Percentiles rank a stretch among this genome's conserved stretches.
phyloP scores from a whole-genome alignment of 1,284 basidiomycete genomes.

The Golubevia sp. region DNA sequence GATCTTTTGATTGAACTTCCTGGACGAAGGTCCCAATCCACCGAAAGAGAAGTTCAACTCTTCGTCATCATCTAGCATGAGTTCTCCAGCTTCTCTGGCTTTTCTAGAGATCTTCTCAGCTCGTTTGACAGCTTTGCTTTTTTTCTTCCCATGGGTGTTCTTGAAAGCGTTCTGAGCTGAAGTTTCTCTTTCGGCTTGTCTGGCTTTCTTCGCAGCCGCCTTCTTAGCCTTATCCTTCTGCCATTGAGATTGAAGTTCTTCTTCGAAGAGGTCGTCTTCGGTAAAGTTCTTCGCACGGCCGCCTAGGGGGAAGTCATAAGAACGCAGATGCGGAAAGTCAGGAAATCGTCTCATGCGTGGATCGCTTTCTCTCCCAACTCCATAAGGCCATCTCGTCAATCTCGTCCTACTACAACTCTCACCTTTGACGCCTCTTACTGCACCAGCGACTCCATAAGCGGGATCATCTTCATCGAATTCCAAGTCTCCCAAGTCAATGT shows the following conservation, averaged over 20 bases:
- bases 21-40: too few relatives aligned
- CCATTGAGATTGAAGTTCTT: constrained; percentile 48
- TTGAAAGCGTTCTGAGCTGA: constrained; percentile 49
- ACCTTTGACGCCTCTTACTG: too few relatives aligned
- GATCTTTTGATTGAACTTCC: too few relatives aligned
- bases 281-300: constrained; percentile 26
- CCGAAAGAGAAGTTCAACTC: not conserved
- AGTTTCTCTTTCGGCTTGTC: constrained; percentile 29
- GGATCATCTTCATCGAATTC: constrained; percentile 33
- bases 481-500: constrained; percentile 7
- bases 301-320: not conserved
- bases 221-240: constrained; percentile 18
- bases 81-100: constrained; percentile 15
- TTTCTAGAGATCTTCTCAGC: constrained; percentile 30
- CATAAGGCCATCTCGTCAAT: too few relatives aligned
- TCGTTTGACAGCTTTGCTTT: constrained; percentile 17
- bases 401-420: too few relatives aligned
- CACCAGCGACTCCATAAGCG: too few relatives aligned
- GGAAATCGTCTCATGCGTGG: too few relatives aligned
- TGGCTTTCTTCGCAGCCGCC: constrained; percentile 15
- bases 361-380: too few relatives aligned
- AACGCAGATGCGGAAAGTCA: too few relatives aligned
- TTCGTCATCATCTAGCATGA: constrained; percentile 6
- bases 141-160: constrained; percentile 42
- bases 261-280: constrained; percentile 41